Conservation (phyloP, 129 eudicot species). For the Saposhnikovia divaricata region DNA sequence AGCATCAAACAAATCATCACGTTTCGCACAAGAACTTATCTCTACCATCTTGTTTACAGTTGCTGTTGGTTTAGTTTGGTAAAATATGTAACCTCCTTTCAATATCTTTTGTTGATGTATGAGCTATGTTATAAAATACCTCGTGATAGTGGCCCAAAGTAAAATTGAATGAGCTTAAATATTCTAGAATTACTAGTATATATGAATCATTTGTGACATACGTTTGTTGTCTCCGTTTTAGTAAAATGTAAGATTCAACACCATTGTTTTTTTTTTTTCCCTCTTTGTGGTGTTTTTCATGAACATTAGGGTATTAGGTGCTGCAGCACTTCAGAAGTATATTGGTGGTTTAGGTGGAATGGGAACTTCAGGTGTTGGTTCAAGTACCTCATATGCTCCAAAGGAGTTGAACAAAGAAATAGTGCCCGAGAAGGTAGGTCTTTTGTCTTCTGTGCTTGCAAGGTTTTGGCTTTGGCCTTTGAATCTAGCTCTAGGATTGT, state of each 20-base stretch:
- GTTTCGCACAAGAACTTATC: conserved; percentile 69
- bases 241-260: neutral
- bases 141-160: neutral
- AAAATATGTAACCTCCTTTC: conserved; percentile 20
- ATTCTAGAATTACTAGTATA: neutral
- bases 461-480: neutral
- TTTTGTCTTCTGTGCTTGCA: neutral
- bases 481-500: neutral
- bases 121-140: neutral
- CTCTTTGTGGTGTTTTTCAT: neutral
- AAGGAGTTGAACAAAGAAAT: conserved; percentile 89
- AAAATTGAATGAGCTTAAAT: neutral
- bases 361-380: conserved; percentile 90
- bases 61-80: conserved; percentile 81
- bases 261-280: neutral
- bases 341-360: conserved; percentile 79
- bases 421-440: conserved; percentile 75
- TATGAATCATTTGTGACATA: neutral
- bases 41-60: conserved; percentile 78
- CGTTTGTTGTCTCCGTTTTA: neutral
- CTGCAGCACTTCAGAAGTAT: conserved; percentile 90
- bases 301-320: conserved; percentile 64
- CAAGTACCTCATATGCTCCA: conserved; percentile 80
- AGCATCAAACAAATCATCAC: conserved; percentile 58
- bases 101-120: conserved; percentile 14